Evolutionary conservation across 176 grass and related monocot genomes (phyloP).

Genomic region (Alopecurus myosuroides): DNA sequence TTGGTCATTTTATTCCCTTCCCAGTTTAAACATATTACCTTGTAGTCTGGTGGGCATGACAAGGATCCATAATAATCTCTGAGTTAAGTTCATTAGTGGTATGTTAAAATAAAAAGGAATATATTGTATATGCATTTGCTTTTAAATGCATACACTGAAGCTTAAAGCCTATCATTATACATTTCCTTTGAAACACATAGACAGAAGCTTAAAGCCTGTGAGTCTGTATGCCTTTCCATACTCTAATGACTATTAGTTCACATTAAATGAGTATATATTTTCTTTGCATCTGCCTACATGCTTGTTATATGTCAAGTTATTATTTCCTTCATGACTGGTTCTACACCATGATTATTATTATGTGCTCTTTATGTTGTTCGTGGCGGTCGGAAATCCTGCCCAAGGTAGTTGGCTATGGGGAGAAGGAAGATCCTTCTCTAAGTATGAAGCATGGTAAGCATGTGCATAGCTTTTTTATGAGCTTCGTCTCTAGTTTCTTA

Average conservation of each 20-base stretch:
- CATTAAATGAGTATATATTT: background rate
- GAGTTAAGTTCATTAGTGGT: background rate
- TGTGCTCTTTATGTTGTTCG: background rate
- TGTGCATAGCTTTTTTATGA: background rate
- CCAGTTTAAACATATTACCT: background rate
- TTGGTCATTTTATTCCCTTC: background rate
- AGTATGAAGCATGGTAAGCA: constrained; percentile 96
- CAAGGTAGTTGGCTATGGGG: constrained; percentile 74
- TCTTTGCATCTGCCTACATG: background rate
- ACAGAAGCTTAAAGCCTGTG: background rate
- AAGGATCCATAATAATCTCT: background rate
- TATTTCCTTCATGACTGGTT: background rate
- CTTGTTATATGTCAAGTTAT: background rate
- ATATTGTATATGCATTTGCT: background rate
- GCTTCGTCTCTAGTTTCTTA: background rate
- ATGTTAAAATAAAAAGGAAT: background rate
- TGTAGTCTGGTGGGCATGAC: background rate
- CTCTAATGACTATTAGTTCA: background rate
- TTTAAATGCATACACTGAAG: no score
- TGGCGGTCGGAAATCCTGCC: constrained; percentile 97
- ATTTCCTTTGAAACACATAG: background rate
- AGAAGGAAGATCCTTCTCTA: constrained; percentile 92
- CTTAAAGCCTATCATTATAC: no score
- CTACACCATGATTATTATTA: background rate
- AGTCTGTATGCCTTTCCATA: background rate